A percentile compares a stretch with the other conserved stretches of the same genome.
phyloP scores from a whole-genome alignment of 1,139 yeast species.

The Pichia sp. region DNA sequence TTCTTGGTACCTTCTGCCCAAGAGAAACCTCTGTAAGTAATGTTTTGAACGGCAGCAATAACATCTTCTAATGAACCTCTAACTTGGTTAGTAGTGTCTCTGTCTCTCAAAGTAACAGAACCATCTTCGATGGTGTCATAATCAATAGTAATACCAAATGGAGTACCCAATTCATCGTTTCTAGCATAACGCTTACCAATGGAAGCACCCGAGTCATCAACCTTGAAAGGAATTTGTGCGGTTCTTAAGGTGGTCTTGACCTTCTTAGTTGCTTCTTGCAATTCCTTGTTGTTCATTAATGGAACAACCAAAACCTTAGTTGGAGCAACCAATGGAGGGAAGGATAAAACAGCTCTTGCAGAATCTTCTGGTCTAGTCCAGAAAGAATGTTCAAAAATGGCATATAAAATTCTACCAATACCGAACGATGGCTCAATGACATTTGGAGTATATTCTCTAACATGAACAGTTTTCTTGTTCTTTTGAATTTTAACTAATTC shows the following conservation, averaged over 20 bases:
- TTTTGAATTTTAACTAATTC: conserved; percentile 69
- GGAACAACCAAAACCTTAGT: conserved; percentile 96
- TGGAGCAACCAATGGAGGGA: conserved; percentile 96
- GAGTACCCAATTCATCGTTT: conserved; percentile 98
- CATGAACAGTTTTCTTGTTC: conserved; percentile 76
- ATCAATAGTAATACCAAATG: conserved; percentile 97
- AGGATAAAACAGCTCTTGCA: conserved; percentile 69
- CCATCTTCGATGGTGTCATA: conserved; percentile 88
- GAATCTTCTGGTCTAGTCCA: conserved; percentile 92
- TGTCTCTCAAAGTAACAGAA: conserved; percentile 92
- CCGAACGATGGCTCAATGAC: conserved; percentile 99
- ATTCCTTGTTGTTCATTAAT: conserved; percentile 73
- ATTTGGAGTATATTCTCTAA: conserved; percentile 93
- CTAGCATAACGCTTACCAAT: conserved; percentile 98
- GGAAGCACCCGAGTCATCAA: conserved; percentile 95
- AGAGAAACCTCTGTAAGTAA: conserved; percentile 63
- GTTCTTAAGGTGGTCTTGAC: conserved; percentile 65
- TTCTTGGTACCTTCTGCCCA: conserved; percentile 84
- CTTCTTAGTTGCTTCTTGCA: conserved; percentile 66
- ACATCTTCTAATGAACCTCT: conserved; percentile 83
- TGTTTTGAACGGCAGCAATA: conserved; percentile 66
- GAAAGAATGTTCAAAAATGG: conserved; percentile 89
- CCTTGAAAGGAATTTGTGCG: conserved; percentile 87
- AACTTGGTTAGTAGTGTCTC: conserved; percentile 95
- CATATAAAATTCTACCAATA: conserved; percentile 93